These are phyloP conservation scores for Grosmannia clavigera DNA, from an alignment of 2,329 filamentous ascomycete genomes.

Conservation along the genomic window DNA sequence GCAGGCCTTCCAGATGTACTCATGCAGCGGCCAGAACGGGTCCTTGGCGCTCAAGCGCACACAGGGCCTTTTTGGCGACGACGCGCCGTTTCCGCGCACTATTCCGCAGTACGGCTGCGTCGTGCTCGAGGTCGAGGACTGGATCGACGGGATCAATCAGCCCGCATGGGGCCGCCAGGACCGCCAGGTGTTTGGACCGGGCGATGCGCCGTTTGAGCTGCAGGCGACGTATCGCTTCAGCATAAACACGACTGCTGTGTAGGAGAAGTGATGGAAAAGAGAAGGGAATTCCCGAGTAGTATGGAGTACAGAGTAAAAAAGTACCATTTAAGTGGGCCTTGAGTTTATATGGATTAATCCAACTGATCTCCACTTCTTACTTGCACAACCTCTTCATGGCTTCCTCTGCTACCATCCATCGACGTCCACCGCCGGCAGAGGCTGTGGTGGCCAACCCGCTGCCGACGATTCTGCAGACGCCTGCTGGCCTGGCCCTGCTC, in stretches of 20 bases:
- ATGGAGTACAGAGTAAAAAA: background rate
- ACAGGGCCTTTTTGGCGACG: conserved; percentile 48
- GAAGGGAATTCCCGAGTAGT: too few relatives aligned
- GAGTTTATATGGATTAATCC: background rate
- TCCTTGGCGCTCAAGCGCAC: conserved; percentile 55
- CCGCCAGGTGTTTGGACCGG: conserved; percentile 49
- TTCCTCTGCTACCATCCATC: conserved; percentile 26
- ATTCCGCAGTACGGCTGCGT: conserved; percentile 72
- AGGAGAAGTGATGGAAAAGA: background rate
- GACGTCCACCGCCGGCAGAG: conserved; percentile 13
- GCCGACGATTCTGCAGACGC: conserved; percentile 75
- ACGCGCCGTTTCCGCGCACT: conserved; percentile 40
- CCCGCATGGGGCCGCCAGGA: conserved; percentile 66
- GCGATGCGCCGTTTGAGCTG: conserved; percentile 47
- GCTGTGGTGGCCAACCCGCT: conserved; percentile 40
- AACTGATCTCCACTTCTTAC: background rate
- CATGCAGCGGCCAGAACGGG: conserved; percentile 67
- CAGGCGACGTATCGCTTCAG: conserved; percentile 50
- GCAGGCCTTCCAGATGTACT: conserved; percentile 79
- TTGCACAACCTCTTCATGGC: background rate
- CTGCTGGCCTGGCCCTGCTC: conserved; percentile 75
- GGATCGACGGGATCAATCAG: conserved; percentile 87
- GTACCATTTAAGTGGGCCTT: background rate
- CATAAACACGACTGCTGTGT: conserved; percentile 23
- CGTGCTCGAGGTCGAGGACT: conserved; percentile 86